Evolutionary conservation across 139 green algal species (phyloP).

Genomic region (Chlamydomonas sp.): DNA sequence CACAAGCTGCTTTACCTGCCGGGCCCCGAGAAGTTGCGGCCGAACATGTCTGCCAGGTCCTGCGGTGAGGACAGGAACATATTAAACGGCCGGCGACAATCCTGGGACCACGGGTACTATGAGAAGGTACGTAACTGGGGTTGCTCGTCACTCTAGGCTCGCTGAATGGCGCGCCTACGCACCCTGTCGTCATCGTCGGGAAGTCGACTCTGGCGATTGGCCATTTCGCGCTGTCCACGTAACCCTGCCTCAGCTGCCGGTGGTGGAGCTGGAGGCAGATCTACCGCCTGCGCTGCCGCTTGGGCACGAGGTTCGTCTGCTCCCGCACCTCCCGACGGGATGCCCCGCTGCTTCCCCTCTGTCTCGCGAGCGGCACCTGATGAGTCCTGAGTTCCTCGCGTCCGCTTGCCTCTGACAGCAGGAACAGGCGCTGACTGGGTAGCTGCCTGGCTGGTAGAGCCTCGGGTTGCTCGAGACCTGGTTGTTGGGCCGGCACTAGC

Average conservation of each 20-base stretch:
- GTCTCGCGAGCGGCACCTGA: not conserved
- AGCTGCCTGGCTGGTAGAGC: not conserved
- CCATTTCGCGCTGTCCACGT: not conserved
- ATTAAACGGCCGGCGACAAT: no score
- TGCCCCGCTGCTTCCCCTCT: slow-evolving; percentile 6
- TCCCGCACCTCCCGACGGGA: not conserved
- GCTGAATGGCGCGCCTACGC: not conserved
- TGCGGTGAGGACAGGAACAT: not conserved
- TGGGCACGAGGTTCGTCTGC: not conserved
- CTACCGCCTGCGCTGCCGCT: not conserved
- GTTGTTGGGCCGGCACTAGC: slow-evolving; percentile 7
- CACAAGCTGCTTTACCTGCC: slow-evolving; percentile 36
- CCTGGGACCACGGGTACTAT: no score
- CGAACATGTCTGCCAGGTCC: slow-evolving; percentile 44
- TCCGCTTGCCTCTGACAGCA: not conserved
- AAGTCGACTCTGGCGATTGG: slow-evolving; percentile 13
- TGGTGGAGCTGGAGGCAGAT: not conserved
- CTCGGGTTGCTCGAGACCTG: not conserved
- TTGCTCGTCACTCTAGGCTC: no score
- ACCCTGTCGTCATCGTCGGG: slow-evolving; percentile 40
- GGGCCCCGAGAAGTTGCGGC: slow-evolving; percentile 46
- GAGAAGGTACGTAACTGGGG: no score
- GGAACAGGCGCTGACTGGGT: not conserved
- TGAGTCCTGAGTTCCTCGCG: not conserved
- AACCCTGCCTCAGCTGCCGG: not conserved